Percentiles rank a stretch among this genome's conserved stretches.
Evolutionary conservation across 805 yeast genomes (phyloP).

Genomic region (Pichia nakasei): DNA sequence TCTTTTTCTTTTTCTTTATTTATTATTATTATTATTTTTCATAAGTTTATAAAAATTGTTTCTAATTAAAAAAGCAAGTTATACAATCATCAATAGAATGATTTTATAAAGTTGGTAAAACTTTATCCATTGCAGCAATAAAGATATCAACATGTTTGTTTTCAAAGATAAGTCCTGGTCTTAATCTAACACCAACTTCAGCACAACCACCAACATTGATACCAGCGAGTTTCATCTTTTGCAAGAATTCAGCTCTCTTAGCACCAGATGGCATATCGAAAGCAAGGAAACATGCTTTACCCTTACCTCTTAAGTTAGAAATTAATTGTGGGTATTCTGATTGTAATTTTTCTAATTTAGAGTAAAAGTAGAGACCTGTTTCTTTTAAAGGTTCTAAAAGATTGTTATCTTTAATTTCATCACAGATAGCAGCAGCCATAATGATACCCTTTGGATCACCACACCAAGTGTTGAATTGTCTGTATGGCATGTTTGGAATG

Average conservation of each 20-base stretch:
- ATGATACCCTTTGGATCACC: conserved; percentile 82
- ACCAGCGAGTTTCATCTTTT: conserved; percentile 54
- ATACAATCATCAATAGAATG: background rate
- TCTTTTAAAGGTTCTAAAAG: conserved; percentile 45
- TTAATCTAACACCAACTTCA: conserved; percentile 63
- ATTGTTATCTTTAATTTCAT: conserved; percentile 53
- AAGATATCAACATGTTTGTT: conserved; percentile 71
- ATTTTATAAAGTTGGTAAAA: conserved; percentile 19
- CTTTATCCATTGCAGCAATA: conserved; percentile 35
- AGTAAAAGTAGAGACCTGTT: conserved; percentile 62
- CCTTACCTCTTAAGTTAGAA: conserved; percentile 61
- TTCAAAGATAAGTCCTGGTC: conserved; percentile 74
- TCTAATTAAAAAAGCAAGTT: background rate
- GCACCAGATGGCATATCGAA: conserved; percentile 53
- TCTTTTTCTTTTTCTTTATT: background rate
- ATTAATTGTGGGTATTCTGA: conserved; percentile 44
- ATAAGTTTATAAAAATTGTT: background rate
- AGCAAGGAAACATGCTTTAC: conserved; percentile 75
- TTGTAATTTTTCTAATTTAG: conserved; percentile 44
- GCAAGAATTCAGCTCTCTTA: conserved; percentile 53
- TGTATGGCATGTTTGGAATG: conserved; percentile 68
- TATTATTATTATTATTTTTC: too few relatives aligned
- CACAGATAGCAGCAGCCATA: conserved; percentile 64
- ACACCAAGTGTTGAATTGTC: conserved; percentile 92
- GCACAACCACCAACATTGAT: conserved; percentile 84